Conservation (phyloP, 805 yeast species). For the Teunomyces barrocoloradensis region DNA sequence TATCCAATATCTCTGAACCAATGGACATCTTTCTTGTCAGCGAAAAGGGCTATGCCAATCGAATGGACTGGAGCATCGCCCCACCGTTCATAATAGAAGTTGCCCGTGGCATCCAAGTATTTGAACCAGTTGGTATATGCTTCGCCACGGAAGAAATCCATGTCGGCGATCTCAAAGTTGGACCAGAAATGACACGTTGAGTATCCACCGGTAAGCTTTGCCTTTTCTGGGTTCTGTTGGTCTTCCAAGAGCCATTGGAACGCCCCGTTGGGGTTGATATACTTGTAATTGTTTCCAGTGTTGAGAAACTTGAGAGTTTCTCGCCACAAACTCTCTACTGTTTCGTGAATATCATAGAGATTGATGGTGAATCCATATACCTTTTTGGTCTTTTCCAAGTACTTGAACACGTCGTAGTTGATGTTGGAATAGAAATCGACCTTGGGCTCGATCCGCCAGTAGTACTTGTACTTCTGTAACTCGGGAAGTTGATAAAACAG, state of each 20-base stretch:
- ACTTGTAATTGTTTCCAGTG: constrained; percentile 55
- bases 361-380: constrained; percentile 72
- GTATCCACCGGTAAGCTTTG: constrained; percentile 43
- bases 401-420: constrained; percentile 75
- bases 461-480: constrained; percentile 59
- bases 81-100: constrained; percentile 89
- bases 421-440: constrained; percentile 66
- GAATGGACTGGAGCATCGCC: constrained; percentile 93
- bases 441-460: constrained; percentile 81
- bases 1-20: constrained; percentile 90
- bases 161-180: constrained; percentile 79
- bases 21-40: constrained; percentile 65
- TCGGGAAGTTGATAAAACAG: constrained; percentile 63
- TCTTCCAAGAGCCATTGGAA: constrained; percentile 52
- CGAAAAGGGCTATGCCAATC: constrained; percentile 68
- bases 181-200: constrained; percentile 90
- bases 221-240: constrained; percentile 49
- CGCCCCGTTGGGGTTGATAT: constrained; percentile 47
- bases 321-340: constrained; percentile 66
- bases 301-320: constrained; percentile 60
- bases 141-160: constrained; percentile 74
- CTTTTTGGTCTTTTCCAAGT: constrained; percentile 64
- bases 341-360: constrained; percentile 66
- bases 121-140: constrained; percentile 66
- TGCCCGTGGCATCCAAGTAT: constrained; percentile 65